Evolutionary conservation across 1,139 yeast genomes (phyloP).

Genomic region (Saccharomycopsis hybrid): DNA sequence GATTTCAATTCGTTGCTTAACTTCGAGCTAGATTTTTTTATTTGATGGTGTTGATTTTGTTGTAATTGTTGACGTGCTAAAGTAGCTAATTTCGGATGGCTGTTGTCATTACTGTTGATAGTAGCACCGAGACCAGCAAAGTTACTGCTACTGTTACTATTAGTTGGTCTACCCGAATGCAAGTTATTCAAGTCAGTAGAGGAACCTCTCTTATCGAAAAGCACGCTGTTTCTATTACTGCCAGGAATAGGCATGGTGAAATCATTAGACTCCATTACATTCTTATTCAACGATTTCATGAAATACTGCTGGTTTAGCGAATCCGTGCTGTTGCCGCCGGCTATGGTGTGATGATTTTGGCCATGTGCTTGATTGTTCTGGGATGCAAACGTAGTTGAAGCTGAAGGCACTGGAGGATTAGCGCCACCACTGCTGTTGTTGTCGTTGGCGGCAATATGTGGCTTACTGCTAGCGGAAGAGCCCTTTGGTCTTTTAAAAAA

Average conservation of each 20-base stretch:
- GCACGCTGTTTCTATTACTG: slow-evolving; percentile 14
- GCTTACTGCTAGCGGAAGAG: background rate
- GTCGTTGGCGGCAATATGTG: no score
- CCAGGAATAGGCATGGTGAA: slow-evolving; percentile 21
- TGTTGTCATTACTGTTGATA: background rate
- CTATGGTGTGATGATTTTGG: background rate
- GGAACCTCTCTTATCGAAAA: slow-evolving; percentile 10
- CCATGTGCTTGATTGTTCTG: background rate
- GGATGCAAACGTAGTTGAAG: no score
- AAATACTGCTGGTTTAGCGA: slow-evolving; percentile 10
- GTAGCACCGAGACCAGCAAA: no score
- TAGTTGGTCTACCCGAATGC: background rate
- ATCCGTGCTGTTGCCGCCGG: slow-evolving; percentile 4
- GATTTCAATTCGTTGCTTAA: background rate
- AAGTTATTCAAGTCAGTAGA: background rate
- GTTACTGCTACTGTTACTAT: no score
- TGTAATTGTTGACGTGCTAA: background rate
- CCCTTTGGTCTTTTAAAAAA: slow-evolving; percentile 4
- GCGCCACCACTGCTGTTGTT: slow-evolving; percentile 1
- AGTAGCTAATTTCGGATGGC: background rate
- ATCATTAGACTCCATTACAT: slow-evolving; percentile 16
- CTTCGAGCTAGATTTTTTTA: background rate
- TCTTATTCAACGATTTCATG: slow-evolving; percentile 16
- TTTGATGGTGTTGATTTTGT: no score
- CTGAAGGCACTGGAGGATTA: background rate